A percentile compares a stretch with the other conserved stretches of the same genome.
These are phyloP conservation scores for Microthlaspi erraticum DNA, from an alignment of 345 rosid genomes.

Conservation along the genomic window DNA sequence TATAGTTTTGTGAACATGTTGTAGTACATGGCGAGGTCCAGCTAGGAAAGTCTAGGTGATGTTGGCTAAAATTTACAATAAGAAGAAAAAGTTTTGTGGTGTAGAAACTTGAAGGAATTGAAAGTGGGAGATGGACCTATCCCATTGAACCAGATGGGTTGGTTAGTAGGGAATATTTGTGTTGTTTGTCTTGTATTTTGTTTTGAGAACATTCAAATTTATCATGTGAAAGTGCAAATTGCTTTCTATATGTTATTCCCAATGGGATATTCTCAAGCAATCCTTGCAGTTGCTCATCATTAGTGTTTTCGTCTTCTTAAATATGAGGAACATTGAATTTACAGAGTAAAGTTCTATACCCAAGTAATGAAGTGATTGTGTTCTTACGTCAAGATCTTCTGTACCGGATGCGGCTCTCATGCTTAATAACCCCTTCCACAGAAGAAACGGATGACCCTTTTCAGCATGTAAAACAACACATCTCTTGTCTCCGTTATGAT, in stretches of 20 bases:
- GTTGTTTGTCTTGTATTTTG: too few species aligned
- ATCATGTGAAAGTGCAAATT: too few species aligned
- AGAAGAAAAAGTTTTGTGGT: too few species aligned
- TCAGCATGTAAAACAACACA: constrained; percentile 71
- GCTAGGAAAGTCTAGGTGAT: too few species aligned
- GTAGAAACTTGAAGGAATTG: too few species aligned
- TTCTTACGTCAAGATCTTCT: constrained; percentile 88
- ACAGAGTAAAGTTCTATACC: constrained; percentile 83
- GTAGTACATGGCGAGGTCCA: too few species aligned
- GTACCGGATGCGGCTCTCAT: constrained; percentile 88
- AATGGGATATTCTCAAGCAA: constrained; percentile 85
- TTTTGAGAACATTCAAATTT: too few species aligned
- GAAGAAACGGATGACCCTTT: constrained; percentile 88
- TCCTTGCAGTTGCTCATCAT: constrained; percentile 80
- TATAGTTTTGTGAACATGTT: too few species aligned
- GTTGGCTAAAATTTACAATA: too few species aligned
- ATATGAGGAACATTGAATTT: background rate
- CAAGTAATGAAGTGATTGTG: constrained; percentile 95
- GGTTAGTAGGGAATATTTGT: too few species aligned
- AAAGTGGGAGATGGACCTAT: too few species aligned
- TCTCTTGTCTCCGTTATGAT: constrained; percentile 26
- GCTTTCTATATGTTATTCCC: constrained; percentile 64
- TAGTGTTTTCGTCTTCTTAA: background rate
- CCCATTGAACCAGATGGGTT: too few species aligned
- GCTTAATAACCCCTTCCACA: constrained; percentile 80